Evolutionary conservation across 176 grass and related monocot species (phyloP), one percentile per base, ranked within the genome.

Genomic region (Zea luxurians): DNA sequence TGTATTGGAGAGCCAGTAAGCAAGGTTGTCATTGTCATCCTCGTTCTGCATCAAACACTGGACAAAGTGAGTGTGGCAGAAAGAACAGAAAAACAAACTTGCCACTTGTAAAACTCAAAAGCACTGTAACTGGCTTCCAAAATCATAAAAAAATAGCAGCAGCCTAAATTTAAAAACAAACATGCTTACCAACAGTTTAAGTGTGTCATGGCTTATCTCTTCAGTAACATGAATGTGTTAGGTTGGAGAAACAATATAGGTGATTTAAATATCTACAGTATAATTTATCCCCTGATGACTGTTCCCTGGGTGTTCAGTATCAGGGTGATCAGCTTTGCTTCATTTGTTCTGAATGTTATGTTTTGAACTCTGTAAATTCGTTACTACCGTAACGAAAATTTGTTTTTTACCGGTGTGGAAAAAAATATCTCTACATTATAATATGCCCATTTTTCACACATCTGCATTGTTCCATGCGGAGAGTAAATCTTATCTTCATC

Each of bases 1-100:
- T 27, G 90, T 88, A 83, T 95, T 99, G 58, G 96, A 92, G 42
- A 99, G 83, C 96, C 96, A 99, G 64, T 99, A 99, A 16, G 90
- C 83, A 83, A 99, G 91, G 78, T 92, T 85, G 68, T 89, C 81
- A n/a, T 86, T 93, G 37, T 87, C 87, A 12, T 95, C 92, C 76
- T 99, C 90, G 61, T 99, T 95, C 96, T 99, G 83, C 80, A 91
- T 76, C 57, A 41, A 69, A 48, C 21, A 54, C 10, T 67, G 35
- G 35, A 75, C 35, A 74, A 79, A 70, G 11, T 84, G 77, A 83
- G 59, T 71, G 47, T n/a, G 45, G 36, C 2, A 17, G 37, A 68
- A 59, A 78, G 10, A 27, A 16, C 7, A 49, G 54, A 53, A 53
- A 8, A 52, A 40, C 5, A 43, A 64, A 68, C 34, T 78, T 64